Evolutionary conservation across 805 yeast genomes (phyloP).

Genomic region (Ogataea populi-albae): DNA sequence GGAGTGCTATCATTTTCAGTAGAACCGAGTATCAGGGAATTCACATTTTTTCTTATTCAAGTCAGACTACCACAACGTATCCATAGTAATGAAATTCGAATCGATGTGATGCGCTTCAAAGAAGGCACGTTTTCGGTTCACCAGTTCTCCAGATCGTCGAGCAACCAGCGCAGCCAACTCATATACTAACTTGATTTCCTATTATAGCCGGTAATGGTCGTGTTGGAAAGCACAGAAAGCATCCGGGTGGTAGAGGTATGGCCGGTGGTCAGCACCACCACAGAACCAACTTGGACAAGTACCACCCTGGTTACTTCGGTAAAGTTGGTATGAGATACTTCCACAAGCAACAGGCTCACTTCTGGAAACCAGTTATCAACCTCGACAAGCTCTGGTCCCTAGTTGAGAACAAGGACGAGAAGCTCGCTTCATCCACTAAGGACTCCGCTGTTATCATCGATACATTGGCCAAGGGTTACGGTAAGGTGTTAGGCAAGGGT

Average conservation of each 20-base stretch:
- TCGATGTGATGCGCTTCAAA: too few species aligned
- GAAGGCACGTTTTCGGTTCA: too few species aligned
- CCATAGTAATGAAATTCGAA: too few species aligned
- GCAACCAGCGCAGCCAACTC: too few species aligned
- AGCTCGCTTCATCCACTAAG: conserved; percentile 77
- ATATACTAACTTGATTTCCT: conserved; percentile 10
- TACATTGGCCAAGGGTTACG: conserved; percentile 99
- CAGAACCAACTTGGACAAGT: conserved; percentile 99
- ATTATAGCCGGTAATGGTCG: conserved; percentile 98
- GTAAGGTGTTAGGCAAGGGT: conserved; percentile 99
- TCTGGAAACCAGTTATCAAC: conserved; percentile 98
- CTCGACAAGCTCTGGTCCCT: conserved; percentile 98
- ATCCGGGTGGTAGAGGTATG: conserved; percentile 99
- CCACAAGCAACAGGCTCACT: conserved; percentile 92
- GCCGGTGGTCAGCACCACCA: conserved; percentile 99
- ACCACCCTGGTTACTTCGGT: conserved; percentile 99
- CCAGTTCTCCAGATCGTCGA: too few species aligned
- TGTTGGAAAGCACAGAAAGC: conserved; percentile 99
- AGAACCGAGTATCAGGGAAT: too few species aligned
- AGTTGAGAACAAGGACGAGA: conserved; percentile 92
- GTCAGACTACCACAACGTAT: too few species aligned
- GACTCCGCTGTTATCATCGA: conserved; percentile 98
- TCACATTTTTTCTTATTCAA: too few species aligned
- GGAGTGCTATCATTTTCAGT: too few species aligned
- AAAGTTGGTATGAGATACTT: conserved; percentile 99